These are phyloP conservation scores for Sarocladiaceae sp. DNA, from an alignment of 2,329 filamentous ascomycete genomes.

Conservation along the genomic window DNA sequence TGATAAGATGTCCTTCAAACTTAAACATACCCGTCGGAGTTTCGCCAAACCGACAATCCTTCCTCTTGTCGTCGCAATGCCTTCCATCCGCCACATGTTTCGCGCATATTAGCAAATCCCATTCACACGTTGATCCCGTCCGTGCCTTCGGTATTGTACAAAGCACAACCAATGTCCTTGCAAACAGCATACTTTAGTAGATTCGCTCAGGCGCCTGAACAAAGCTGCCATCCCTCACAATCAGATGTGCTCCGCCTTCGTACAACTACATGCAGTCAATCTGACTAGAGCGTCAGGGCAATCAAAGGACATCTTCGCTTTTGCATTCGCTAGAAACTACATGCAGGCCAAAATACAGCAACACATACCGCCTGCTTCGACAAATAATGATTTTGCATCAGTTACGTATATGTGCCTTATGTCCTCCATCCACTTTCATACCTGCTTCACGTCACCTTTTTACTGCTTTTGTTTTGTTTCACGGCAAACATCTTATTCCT, in stretches of 20 bases:
- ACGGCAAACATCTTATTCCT: background rate
- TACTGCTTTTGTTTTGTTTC: background rate
- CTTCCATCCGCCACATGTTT: background rate
- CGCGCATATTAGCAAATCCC: background rate
- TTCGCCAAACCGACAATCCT: background rate
- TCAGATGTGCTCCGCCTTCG: too few relatives aligned
- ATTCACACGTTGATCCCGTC: background rate
- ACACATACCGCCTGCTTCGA: background rate
- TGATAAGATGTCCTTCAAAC: too few relatives aligned
- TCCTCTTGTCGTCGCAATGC: background rate
- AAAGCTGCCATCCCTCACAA: too few relatives aligned
- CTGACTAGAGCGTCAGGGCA: too few relatives aligned
- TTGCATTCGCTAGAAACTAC: slow-evolving; percentile 7
- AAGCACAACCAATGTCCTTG: too few relatives aligned
- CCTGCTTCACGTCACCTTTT: background rate
- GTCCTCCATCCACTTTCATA: background rate
- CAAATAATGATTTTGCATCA: slow-evolving; percentile 7
- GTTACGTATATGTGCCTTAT: slow-evolving; percentile 7
- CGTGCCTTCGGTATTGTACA: too few relatives aligned
- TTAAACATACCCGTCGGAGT: background rate
- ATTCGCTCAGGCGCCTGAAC: too few relatives aligned
- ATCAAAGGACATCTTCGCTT: too few relatives aligned
- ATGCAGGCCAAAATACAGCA: background rate
- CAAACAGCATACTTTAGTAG: too few relatives aligned
- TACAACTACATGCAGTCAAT: too few relatives aligned